Conservation (phyloP, 2,329 filamentous ascomycete species). For the Cladophialophora carrionii region DNA sequence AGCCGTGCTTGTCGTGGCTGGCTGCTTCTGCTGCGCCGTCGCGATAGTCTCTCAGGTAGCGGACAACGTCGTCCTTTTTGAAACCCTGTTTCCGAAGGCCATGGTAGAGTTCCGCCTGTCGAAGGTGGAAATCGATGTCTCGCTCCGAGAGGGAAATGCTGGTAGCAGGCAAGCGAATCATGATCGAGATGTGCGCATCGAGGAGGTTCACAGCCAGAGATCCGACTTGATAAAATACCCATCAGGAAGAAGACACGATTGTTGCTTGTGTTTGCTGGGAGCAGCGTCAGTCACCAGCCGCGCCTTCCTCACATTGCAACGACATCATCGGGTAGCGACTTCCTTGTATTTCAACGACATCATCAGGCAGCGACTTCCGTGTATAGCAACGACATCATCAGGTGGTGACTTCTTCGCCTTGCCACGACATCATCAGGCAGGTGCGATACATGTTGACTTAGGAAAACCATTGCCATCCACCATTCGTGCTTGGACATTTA, state of each 20-base stretch:
- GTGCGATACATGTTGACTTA: background rate
- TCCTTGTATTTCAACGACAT: slow-evolving; percentile 1
- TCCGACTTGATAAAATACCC: slow-evolving; percentile 6
- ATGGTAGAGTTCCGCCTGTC: slow-evolving; percentile 37
- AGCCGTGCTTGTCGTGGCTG: background rate
- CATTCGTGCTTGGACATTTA: slow-evolving; percentile 7
- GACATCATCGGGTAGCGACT: background rate
- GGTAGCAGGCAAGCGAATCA: slow-evolving; percentile 45
- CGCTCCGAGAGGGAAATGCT: slow-evolving; percentile 42
- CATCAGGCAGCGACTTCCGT: background rate
- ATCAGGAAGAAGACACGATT: slow-evolving; percentile 1
- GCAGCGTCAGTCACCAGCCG: slow-evolving; percentile 3
- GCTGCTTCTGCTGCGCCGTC: slow-evolving; percentile 11
- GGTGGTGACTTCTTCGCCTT: too few relatives aligned
- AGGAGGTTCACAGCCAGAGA: background rate
- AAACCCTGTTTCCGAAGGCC: slow-evolving; percentile 37
- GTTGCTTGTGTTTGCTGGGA: background rate
- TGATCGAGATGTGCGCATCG: background rate
- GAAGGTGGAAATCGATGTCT: slow-evolving; percentile 43
- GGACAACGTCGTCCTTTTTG: slow-evolving; percentile 35
- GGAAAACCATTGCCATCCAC: background rate
- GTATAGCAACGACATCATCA: background rate
- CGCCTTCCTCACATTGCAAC: background rate
- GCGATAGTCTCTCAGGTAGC: slow-evolving; percentile 34
- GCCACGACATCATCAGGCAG: slow-evolving; percentile 7